Evolutionary conservation across 345 rosid genomes (phyloP).

Genomic region (Lepidium didymum): DNA sequence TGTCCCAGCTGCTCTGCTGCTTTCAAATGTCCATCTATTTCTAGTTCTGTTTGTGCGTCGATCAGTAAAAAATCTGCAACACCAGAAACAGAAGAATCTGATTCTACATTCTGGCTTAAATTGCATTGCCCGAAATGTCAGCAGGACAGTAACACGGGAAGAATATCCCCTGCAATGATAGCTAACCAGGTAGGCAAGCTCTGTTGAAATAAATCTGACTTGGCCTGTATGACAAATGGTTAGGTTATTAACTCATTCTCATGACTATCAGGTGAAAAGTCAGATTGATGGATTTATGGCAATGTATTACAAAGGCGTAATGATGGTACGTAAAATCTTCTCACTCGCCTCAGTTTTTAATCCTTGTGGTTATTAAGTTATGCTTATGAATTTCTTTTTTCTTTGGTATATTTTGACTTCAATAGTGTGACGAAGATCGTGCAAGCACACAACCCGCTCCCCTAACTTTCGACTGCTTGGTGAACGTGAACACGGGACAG

Average conservation of each 20-base stretch:
- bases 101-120: slow-evolving; percentile 47
- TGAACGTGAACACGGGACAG: slow-evolving; percentile 67
- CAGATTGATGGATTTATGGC: slow-evolving; percentile 60
- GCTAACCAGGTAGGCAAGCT: slow-evolving; percentile 58
- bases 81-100: slow-evolving; percentile 40
- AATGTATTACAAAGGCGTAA: slow-evolving; percentile 57
- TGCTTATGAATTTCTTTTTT: background rate
- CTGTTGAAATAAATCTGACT: background rate
- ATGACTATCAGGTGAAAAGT: slow-evolving; percentile 56
- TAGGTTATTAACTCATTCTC: background rate
- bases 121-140: slow-evolving; percentile 58
- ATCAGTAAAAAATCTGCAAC: slow-evolving; percentile 28
- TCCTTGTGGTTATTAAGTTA: background rate
- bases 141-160: slow-evolving; percentile 44
- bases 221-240: background rate
- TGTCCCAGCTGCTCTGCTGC: slow-evolving; percentile 68
- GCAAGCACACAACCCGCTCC: slow-evolving; percentile 55
- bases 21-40: slow-evolving; percentile 53
- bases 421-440: slow-evolving; percentile 87
- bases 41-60: slow-evolving; percentile 34
- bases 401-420: background rate
- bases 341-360: background rate
- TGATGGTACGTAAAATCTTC: slow-evolving; percentile 52
- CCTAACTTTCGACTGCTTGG: slow-evolving; percentile 51
- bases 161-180: slow-evolving; percentile 57